phyloP scores from a whole-genome alignment of 257 asterid genomes.

The Knoxia roxburghii region DNA sequence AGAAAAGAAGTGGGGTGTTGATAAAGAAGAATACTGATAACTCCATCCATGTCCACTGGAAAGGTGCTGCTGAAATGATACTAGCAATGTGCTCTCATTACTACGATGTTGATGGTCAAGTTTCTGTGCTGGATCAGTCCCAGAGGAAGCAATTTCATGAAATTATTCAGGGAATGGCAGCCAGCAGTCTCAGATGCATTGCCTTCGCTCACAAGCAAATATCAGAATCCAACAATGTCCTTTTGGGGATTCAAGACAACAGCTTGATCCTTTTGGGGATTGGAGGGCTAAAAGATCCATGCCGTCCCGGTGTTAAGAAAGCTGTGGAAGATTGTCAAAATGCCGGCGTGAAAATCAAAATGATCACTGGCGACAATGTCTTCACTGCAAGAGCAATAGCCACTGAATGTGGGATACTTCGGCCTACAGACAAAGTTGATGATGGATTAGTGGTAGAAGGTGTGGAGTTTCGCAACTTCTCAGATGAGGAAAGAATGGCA shows the following conservation, averaged over 20 bases:
- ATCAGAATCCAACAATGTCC: too few relatives aligned
- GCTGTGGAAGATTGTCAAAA: conserved; percentile 13
- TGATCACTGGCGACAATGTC: conserved; percentile 21
- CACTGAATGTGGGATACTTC: conserved; percentile 18
- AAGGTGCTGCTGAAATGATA: conserved; percentile 17
- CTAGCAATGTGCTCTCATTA: conserved; percentile 16
- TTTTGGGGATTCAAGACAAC: background rate
- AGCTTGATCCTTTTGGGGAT: conserved; percentile 13
- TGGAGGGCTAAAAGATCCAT: conserved; percentile 17
- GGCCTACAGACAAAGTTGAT: background rate
- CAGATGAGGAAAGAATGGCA: conserved; percentile 17
- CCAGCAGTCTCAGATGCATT: conserved; percentile 16
- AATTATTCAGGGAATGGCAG: conserved; percentile 18
- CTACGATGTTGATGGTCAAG: too few relatives aligned
- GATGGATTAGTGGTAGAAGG: conserved; percentile 16
- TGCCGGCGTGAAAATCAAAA: conserved; percentile 15
- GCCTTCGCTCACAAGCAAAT: conserved; percentile 17
- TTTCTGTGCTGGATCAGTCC: too few relatives aligned
- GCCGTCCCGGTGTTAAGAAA: conserved; percentile 16
- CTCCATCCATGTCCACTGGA: conserved; percentile 8
- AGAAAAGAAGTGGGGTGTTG: conserved; percentile 10
- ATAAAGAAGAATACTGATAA: background rate
- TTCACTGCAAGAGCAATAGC: conserved; percentile 18
- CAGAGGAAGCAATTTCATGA: conserved; percentile 3
- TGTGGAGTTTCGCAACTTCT: conserved; percentile 13